Base-by-base conservation (phyloP, 768 basidiomycete species). In the Ramaria sp. region DNA sequence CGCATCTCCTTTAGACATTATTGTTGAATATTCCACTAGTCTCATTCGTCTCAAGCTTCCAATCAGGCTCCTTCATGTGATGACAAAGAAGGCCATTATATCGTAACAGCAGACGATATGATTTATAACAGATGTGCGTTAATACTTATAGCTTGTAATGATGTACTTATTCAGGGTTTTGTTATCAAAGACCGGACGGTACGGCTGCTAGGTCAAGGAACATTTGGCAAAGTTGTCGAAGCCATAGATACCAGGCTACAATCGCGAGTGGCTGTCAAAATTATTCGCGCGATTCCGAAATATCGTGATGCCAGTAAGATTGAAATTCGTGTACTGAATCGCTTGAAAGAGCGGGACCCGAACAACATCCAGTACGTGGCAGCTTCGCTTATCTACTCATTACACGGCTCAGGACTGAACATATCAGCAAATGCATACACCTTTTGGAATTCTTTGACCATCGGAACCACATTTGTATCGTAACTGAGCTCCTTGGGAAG, bases 241-340 rank as follows among this genome's bases (percentile, higher is more conserved):
- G 92, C 92, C 6, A 67, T 86, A 61, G 90, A 96, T 71, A 78
- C 79, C 39, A 76, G 82, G 59, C 85, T 79, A 25, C 79, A 85
- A 57, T 75, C 73, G 61, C 74, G 81, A 63, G 94, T 97, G 30
- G 96, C 96, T 49, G 92, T 99, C 73, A 99, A 99, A 77, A 94
- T 99, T 57, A 99, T 99, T 62, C 83, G 96, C 48, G 92, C 93
- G 49, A 95, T 99, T 49, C 95, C 90, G 49, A 99, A 98, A 71
- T 99, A 98, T 65, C 88, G 96, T 44, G 96, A 99, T 69, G 96
- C 96, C 12, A 93, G 90, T 68, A 95, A 91, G 73, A 98, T 98
- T 57, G 96, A 99, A 71, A 85, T 98, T 62, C 82, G 93, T 50
- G 96, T 99, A 18, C 77, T 99, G 44, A 83, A 93, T 68, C 85